Base-by-base conservation (phyloP, 768 basidiomycete genomes). In the Pluteus cervinus region DNA sequence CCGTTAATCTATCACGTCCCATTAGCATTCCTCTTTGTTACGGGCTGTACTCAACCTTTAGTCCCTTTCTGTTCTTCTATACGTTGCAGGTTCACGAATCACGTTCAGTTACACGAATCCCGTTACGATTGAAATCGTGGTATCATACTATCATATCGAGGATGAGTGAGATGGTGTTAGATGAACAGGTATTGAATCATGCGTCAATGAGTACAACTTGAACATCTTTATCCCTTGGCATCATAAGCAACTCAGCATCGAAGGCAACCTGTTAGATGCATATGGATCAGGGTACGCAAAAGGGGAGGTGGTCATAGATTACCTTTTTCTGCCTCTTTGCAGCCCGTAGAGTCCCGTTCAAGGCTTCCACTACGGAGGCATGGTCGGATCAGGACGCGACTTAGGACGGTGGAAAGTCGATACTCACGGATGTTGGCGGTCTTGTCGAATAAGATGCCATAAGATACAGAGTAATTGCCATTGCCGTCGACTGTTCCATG, bases 201-300 rank as follows among this genome's bases (percentile, higher is more conserved):
- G 46, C 48, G 34, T 62, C 62, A n/a, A 71, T 46, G 33, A 63
- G 49, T 3, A 65, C 56, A 16, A 71, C 65, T 32, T 61, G 60
- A 4, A 69, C 68, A 39, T 69, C 68, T 45, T 70, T 69, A 47
- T 71, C 68, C 45, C 54, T 66, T 22, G 69, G 70, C 66, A 70
- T 70, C 66, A 73, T 69, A 39, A 73, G 42, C 7, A 73, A 54
- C 47, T 73, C 70, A 11, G 58, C 65, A 28, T 65, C 56, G 43
- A 71, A 72, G 2, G 61, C 43, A 14, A 69, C 67, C 69, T 71
- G 41, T 1, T 22, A 29, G 10, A 37, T 16, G 20, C 26, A 39
- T 15, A 24, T 18, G 28, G 11, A 26, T 33, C 12, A 12, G 3
- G 12, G 11, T 9, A 33, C 24, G n/a, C 25, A n/a, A 26, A n/a